Conservation (phyloP, 306 rosid genomes). For the Quercus agrifolia region DNA sequence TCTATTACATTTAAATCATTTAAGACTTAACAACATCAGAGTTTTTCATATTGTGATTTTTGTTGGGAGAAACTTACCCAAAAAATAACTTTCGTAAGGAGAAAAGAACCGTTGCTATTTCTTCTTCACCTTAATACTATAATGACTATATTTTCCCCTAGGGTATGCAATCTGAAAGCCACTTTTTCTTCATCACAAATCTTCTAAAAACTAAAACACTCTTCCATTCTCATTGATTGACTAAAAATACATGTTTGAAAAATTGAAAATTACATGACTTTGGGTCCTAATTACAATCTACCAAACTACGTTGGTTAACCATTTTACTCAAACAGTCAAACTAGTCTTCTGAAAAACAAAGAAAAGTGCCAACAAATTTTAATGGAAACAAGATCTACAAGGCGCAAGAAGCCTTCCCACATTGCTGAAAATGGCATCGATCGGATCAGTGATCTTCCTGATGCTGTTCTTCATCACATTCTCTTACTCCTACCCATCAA, state of each 20-base stretch:
- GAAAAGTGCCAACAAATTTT: no score
- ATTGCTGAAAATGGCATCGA: slow-evolving; percentile 26
- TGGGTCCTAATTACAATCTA: no score
- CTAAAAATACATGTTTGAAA: no score
- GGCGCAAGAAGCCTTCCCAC: slow-evolving; percentile 34
- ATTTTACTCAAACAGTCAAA: no score
- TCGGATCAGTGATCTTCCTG: slow-evolving; percentile 72
- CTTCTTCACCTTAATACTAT: neutral
- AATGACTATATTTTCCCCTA: neutral
- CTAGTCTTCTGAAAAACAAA: no score
- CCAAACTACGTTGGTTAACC: no score
- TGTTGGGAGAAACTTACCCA: neutral
- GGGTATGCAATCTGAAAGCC: neutral
- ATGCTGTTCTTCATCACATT: slow-evolving; percentile 57
- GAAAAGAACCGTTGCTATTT: slow-evolving; percentile 7
- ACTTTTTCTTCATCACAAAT: no score
- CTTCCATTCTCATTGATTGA: no score
- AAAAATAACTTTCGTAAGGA: neutral
- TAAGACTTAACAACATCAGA: neutral
- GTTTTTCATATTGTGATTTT: neutral
- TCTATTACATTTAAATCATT: slow-evolving; percentile 16
- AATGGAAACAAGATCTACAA: slow-evolving; percentile 76
- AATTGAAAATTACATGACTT: no score
- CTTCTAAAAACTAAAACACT: no score
- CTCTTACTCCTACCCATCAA: slow-evolving; percentile 62